Conservation (phyloP, 2,329 filamentous ascomycete species). For the Ophiosphaerella narmari region DNA sequence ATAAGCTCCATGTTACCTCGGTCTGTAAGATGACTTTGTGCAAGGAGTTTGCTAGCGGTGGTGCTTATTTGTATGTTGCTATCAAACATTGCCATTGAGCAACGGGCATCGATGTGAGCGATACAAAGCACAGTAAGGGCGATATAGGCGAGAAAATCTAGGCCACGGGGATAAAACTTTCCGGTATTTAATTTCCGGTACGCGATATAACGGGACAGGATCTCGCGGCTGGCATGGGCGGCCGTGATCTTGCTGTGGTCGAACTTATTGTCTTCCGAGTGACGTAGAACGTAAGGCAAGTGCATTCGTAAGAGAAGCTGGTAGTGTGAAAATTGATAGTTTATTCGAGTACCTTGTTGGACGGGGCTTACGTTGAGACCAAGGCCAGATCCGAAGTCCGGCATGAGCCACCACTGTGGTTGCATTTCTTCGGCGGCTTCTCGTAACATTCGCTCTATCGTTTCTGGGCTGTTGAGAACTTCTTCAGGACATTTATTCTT, state of each 20-base stretch:
- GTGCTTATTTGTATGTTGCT: slow-evolving; percentile 4
- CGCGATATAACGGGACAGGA: slow-evolving; percentile 13
- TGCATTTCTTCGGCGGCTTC: slow-evolving; percentile 19
- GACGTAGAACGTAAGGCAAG: slow-evolving; percentile 22
- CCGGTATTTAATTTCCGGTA: slow-evolving; percentile 13
- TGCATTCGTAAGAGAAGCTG: slow-evolving; percentile 19
- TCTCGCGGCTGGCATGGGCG: slow-evolving; percentile 21
- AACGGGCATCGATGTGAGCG: slow-evolving; percentile 14
- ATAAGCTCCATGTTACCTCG: slow-evolving; percentile 19
- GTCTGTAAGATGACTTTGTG: slow-evolving; percentile 13
- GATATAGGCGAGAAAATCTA: slow-evolving; percentile 23
- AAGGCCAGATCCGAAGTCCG: slow-evolving; percentile 2
- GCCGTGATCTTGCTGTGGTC: slow-evolving; percentile 20
- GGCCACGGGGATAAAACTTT: slow-evolving; percentile 15
- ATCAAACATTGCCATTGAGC: not conserved
- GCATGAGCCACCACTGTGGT: slow-evolving; percentile 27
- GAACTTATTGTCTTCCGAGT: slow-evolving; percentile 6
- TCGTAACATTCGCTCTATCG: slow-evolving; percentile 21
- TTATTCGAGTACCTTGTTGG: slow-evolving; percentile 11
- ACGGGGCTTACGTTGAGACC: slow-evolving; percentile 1
- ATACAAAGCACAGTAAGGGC: slow-evolving; percentile 22
- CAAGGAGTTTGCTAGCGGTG: slow-evolving; percentile 9
- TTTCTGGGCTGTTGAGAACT: slow-evolving; percentile 18
- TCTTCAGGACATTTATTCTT: too few relatives aligned
- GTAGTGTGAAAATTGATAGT: slow-evolving; percentile 20